A percentile compares a stretch with the other conserved stretches of the same genome.
Evolutionary conservation across 1,139 yeast genomes (phyloP).

Genomic region (Suhomyces panamericanus): DNA sequence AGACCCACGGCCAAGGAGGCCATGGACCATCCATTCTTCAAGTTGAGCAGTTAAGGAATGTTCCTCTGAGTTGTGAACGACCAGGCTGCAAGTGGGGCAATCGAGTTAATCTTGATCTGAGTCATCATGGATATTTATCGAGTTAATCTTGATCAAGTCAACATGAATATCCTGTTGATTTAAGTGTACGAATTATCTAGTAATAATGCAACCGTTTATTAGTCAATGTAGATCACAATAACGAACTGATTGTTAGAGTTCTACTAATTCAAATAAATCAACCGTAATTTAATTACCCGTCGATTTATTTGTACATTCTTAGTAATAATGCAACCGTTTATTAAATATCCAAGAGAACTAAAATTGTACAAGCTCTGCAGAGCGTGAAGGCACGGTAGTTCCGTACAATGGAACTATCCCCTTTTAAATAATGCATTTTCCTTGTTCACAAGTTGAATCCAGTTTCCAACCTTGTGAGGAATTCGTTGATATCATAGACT

Average conservation of each 20-base stretch:
- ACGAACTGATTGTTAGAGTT: no score
- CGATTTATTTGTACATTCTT: not conserved
- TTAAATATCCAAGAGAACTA: constrained; percentile 3
- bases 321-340: constrained; percentile 3
- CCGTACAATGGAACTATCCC: not conserved
- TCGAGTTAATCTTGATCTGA: no score
- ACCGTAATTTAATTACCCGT: no score
- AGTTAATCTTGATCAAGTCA: no score
- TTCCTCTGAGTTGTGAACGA: no score
- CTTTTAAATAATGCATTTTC: not conserved
- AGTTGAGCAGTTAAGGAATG: constrained; percentile 12
- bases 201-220: constrained; percentile 4
- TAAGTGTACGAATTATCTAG: not conserved
- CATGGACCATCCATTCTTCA: constrained; percentile 61
- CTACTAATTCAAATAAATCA: no score
- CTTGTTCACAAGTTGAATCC: constrained; percentile 20
- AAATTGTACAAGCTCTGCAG: not conserved
- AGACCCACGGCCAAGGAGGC: constrained; percentile 78
- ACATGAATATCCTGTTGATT: not conserved
- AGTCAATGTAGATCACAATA: no score
- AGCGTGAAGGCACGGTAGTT: not conserved
- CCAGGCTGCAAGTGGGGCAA: no score
- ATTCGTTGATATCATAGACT: constrained; percentile 29
- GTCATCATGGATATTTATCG: not conserved
- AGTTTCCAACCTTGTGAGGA: constrained; percentile 24